Percentiles rank a stretch among this genome's conserved stretches.
These are phyloP conservation scores for Porodaedalea pini DNA, from an alignment of 1,284 basidiomycete species.

Conservation along the genomic window DNA sequence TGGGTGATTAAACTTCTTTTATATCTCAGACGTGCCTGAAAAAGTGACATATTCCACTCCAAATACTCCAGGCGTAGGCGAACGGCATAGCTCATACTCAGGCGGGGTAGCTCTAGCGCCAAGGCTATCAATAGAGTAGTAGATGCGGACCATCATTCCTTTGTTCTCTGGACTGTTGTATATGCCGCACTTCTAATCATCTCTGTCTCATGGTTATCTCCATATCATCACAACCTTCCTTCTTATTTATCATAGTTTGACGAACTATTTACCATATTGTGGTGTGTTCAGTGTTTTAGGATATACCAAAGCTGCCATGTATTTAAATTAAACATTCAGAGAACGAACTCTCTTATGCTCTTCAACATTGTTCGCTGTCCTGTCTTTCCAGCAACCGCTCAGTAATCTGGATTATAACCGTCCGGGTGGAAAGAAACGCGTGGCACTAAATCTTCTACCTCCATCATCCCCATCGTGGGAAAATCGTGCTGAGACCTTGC, in stretches of 20 bases:
- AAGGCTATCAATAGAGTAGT: conserved; percentile 19
- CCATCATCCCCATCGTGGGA: too few relatives aligned
- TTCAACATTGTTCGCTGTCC: too few relatives aligned
- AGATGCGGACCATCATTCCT: background rate
- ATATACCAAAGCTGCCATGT: background rate
- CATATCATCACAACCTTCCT: background rate
- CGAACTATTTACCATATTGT: background rate
- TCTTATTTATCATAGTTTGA: background rate
- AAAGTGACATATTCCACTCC: conserved; percentile 43
- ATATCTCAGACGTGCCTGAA: conserved; percentile 44
- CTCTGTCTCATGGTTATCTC: background rate
- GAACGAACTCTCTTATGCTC: background rate
- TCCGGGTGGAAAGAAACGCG: too few relatives aligned
- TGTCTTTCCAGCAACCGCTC: too few relatives aligned
- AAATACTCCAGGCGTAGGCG: conserved; percentile 41
- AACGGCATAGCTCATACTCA: conserved; percentile 36
- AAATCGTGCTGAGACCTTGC: too few relatives aligned
- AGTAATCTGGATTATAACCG: too few relatives aligned
- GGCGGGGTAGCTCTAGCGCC: conserved; percentile 10
- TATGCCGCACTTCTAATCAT: background rate
- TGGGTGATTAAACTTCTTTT: conserved; percentile 33
- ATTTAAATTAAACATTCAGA: background rate
- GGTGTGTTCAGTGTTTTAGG: background rate
- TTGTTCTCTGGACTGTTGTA: background rate
- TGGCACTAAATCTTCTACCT: too few relatives aligned